phyloP scores from a whole-genome alignment of 2,329 filamentous ascomycete genomes.

The Fusarium concolor region DNA sequence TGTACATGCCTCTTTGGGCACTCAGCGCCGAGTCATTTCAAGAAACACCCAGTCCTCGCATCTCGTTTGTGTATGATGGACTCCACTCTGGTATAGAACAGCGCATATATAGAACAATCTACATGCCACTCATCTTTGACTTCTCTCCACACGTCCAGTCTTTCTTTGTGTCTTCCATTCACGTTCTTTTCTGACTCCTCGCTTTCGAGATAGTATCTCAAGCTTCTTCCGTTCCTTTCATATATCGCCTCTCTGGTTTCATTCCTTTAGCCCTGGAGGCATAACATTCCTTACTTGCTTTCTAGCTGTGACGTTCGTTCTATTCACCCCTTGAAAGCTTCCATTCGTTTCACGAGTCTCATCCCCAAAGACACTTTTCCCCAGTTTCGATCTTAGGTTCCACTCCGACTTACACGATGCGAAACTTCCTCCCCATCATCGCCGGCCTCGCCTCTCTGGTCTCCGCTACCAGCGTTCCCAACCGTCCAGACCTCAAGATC shows the following conservation, averaged over 20 bases:
- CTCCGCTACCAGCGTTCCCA: constrained; percentile 54
- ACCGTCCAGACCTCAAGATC: constrained; percentile 55
- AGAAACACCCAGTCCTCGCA: constrained; percentile 20
- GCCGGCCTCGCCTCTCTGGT: constrained; percentile 42
- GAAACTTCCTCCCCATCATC: constrained; percentile 38
- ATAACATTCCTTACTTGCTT: constrained; percentile 33
- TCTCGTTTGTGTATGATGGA: constrained; percentile 22
- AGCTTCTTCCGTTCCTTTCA: constrained; percentile 26
- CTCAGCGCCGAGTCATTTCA: constrained; percentile 19
- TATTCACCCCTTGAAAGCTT: background rate
- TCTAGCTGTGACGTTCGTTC: constrained; percentile 20
- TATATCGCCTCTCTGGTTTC: constrained; percentile 24
- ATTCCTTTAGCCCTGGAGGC: constrained; percentile 41
- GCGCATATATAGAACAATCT: constrained; percentile 38
- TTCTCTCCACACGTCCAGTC: constrained; percentile 34
- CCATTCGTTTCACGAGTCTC: constrained; percentile 1
- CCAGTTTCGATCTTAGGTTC: constrained; percentile 10
- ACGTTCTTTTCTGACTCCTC: constrained; percentile 28
- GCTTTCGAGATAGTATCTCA: constrained; percentile 33
- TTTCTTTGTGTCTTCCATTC: constrained; percentile 29
- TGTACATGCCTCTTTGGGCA: constrained; percentile 13
- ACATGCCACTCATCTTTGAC: constrained; percentile 4
- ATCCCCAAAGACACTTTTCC: constrained; percentile 2
- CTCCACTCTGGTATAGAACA: constrained; percentile 25
- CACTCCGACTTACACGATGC: constrained; percentile 43